Evolutionary conservation across 139 green algal genomes (phyloP), one percentile per base, ranked within the genome.

Genomic region (Axilococcus clingmanii): DNA sequence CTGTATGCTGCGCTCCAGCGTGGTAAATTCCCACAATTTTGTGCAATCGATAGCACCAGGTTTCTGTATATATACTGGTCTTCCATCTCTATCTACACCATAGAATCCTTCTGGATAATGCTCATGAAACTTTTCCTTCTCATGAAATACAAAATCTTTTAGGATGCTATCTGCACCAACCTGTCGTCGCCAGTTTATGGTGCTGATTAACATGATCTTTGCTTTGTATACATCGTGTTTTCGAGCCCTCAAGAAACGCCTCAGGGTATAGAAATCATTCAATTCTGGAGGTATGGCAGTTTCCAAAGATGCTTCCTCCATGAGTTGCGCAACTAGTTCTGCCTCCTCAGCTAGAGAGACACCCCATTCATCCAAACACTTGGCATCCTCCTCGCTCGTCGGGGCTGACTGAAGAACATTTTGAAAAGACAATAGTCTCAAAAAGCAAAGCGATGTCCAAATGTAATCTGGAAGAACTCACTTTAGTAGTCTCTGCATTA

Each of bases 51-150:
- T 81, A 27, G 79, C 64, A 12, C 86, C 85, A 36, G 92, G 62
- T 38, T 92, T 73, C 69, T 94, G 86, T 40, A 94, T 86, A 67
- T 88, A 94, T 0, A 93, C 61, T 3, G 86, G 86, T 2, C 85
- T 78, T 4, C 86, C 86, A 76, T 89, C 76, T 52, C 45, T 23
- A 49, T 38, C 32, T 23, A 37, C 29, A 37, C 24, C 37, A 22
- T 30, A 47, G 16, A 35, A 46, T 15, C 34, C 19, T 11, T 41
- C 16, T 35, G 37, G 22, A 17, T 46, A 66, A 40, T 57, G 31
- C 16, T 38, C 42, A 12, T 36, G 33, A 19, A 57, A 42, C 2
- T 31, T 4, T 25, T 38, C 11, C 5, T 1, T 22, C 28, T 50
- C 43, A 8, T 14, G n/a, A 37, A 94, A 96, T 8, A 80, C 35